Evolutionary conservation across 495 filamentous ascomycete genomes (phyloP), one percentile per base, ranked within the genome.

Genomic region (Penicillium herquei): DNA sequence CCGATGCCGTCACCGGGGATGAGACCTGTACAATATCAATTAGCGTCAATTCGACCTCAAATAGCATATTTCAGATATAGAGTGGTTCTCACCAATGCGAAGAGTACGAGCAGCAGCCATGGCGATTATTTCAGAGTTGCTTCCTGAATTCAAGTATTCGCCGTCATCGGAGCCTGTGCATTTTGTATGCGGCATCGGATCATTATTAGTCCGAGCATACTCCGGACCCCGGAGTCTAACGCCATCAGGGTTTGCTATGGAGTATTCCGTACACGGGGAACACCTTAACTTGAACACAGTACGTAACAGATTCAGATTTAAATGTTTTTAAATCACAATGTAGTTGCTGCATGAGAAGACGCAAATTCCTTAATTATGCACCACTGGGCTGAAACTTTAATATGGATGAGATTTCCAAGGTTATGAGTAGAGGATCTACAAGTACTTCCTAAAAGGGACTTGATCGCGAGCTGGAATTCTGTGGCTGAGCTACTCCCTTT

Each of bases 1-100:
- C 94, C 94, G 73, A 98, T 98, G 71, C 94, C 94, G 78, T 98
- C 94, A 70, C 94, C 94, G 71, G 94, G 90, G 65, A 98, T 96
- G 68, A 98, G 88, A 68, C 92, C 92, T 95, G 62, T 44, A 64
- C 14, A 11, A n/a, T 45, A 46, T 30, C 61, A 53, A 51, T 66
- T 65, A 71, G 59, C 39, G 18, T 62, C 43, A 58, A 52, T 61
- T 63, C 49, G 37, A 47, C 12, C 49, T 26, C 18, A 43, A 34
- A 43, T 26, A 33, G 21, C 41, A 41, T 17, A 34, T 40, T 8
- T 5, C 18, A 1, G 14, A 9, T 10, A 2, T 40, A 41, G 21
- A 16, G 32, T 32, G 35, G 59, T 64, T 62, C 72, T 57, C 64
- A 81, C 78, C 81, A 75, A 84, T 84, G 59, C 81, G 78, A 58